phyloP scores from a whole-genome alignment of 169 alveolate species.

The Hepatocystis sp. region DNA sequence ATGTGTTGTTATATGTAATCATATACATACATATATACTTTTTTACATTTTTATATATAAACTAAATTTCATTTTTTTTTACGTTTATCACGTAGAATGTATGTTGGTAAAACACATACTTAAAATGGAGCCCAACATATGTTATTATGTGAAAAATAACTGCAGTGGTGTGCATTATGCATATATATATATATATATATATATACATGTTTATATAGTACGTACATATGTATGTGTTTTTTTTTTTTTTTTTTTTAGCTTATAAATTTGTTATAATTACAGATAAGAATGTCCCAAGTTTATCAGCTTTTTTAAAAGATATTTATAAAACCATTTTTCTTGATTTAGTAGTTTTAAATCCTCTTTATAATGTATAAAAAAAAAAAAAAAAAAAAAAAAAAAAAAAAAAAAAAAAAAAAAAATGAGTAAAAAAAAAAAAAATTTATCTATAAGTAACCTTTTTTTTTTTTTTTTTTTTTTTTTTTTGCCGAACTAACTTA shows the following conservation, averaged over 20 bases:
- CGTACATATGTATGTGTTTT: background rate
- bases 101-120: too few species aligned
- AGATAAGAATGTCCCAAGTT: slow-evolving; percentile 44
- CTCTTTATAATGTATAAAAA: slow-evolving; percentile 37
- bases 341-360: slow-evolving; percentile 48
- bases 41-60: too few species aligned
- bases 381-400: too few species aligned
- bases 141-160: too few species aligned
- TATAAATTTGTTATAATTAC: slow-evolving; percentile 63
- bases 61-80: too few species aligned
- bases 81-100: too few species aligned
- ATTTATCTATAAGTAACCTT: background rate
- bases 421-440: too few species aligned
- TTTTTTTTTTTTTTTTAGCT: slow-evolving; percentile 24
- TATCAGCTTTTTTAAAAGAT: slow-evolving; percentile 43
- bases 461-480: background rate
- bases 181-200: slow-evolving; percentile 3
- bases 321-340: slow-evolving; percentile 62
- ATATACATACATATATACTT: slow-evolving; percentile 1
- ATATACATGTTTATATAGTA: too few species aligned
- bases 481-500: background rate
- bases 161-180: too few species aligned
- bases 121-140: too few species aligned
- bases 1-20: background rate
- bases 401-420: too few species aligned